A percentile compares a stretch with the other conserved stretches of the same genome.
phyloP scores from a whole-genome alignment of 179 eudicot genomes.

The Drosera spatulata region DNA sequence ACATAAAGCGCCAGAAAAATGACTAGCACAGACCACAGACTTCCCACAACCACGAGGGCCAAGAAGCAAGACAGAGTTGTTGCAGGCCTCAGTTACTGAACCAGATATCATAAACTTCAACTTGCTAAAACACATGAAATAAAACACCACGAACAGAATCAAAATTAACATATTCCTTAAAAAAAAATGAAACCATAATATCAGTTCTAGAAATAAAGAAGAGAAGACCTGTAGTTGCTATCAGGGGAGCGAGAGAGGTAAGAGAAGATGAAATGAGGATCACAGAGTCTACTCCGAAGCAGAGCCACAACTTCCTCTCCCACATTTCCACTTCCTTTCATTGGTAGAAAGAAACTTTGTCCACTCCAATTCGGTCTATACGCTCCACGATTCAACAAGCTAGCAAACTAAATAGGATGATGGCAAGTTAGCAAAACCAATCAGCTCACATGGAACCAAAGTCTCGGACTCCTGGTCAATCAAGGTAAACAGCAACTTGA shows the following conservation, averaged over 20 bases:
- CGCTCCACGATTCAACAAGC: no score
- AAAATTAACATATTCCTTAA: no score
- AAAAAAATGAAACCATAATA: no score
- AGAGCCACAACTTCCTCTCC: constrained; percentile 49
- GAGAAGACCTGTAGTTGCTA: constrained; percentile 54
- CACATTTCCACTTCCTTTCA: neutral
- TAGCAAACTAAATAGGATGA: no score
- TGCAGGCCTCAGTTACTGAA: constrained; percentile 82
- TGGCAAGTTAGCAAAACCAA: no score
- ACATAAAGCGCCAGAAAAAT: neutral
- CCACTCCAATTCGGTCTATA: no score
- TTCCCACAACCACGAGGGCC: constrained; percentile 97
- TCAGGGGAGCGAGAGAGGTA: constrained; percentile 43
- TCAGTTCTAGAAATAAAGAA: neutral
- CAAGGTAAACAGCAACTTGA: no score
- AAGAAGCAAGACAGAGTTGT: constrained; percentile 86
- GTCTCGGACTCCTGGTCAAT: no score
- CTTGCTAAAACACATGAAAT: constrained; percentile 33
- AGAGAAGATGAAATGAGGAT: constrained; percentile 49
- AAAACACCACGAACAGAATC: no score
- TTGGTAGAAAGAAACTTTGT: no score
- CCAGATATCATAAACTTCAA: constrained; percentile 75
- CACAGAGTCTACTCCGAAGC: constrained; percentile 47
- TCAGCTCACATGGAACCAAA: no score
- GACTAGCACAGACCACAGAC: constrained; percentile 28